Conservation (phyloP, 345 rosid genomes). For the Lepidium didymum region DNA sequence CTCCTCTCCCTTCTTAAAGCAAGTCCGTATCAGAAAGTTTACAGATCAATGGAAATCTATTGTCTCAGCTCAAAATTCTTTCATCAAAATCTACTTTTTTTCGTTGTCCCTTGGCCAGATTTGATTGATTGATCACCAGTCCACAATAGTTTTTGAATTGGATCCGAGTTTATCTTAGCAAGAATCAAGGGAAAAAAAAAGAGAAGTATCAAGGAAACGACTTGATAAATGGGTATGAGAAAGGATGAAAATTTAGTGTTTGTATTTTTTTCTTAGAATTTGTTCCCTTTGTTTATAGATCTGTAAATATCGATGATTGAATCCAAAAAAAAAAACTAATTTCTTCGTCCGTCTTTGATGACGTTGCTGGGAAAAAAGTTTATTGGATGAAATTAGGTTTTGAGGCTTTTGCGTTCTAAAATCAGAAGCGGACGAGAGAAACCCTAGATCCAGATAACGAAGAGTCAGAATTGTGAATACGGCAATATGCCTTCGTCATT, state of each 20-base stretch:
- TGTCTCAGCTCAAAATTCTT: conserved; percentile 26
- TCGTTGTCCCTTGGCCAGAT: conserved; percentile 18
- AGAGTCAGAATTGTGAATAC: conserved; percentile 24
- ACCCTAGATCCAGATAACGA: conserved; percentile 62
- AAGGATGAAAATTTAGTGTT: conserved; percentile 19
- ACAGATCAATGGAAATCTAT: conserved; percentile 18
- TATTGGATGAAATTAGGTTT: conserved; percentile 5
- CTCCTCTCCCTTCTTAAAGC: neutral
- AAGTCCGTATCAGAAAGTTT: neutral
- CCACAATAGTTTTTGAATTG: conserved; percentile 32
- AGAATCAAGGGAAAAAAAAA: neutral
- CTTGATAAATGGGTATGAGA: neutral
- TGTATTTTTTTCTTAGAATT: neutral
- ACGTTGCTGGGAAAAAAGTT: conserved; percentile 1
- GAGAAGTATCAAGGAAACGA: neutral
- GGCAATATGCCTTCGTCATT: neutral
- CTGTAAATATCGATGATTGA: conserved; percentile 7
- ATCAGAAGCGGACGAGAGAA: conserved; percentile 22
- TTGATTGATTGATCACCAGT: conserved; percentile 24
- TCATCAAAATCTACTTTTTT: conserved; percentile 14
- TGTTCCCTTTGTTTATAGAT: conserved; percentile 21
- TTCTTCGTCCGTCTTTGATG: neutral
- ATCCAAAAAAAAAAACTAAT: too few relatives aligned
- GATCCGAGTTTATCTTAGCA: conserved; percentile 32
- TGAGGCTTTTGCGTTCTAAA: conserved; percentile 24